Evolutionary conservation across 1,284 basidiomycete species (phyloP).

Genomic region (Ustilago nuda): DNA sequence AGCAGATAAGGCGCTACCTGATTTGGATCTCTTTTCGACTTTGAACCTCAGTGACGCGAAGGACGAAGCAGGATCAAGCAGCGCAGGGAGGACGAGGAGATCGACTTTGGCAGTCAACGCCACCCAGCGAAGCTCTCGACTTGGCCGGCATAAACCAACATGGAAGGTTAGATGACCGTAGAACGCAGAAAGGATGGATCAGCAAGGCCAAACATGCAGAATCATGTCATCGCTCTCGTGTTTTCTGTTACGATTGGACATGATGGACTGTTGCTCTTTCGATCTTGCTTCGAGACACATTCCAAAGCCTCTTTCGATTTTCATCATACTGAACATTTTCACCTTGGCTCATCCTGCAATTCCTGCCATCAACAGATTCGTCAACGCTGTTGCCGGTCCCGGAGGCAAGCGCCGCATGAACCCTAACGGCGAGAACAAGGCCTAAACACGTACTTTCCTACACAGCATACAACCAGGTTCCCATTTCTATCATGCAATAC

Average conservation of each 20-base stretch:
- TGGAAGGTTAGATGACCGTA: no score
- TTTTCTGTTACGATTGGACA: neutral
- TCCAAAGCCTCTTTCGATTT: neutral
- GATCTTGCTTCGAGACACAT: neutral
- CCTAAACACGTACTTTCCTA: slow-evolving; percentile 7
- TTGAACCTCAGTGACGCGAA: neutral
- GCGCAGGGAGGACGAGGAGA: neutral
- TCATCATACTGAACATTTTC: slow-evolving; percentile 7
- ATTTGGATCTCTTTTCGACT: neutral
- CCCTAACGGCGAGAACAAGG: slow-evolving; percentile 68
- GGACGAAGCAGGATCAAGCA: neutral
- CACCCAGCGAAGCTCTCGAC: no score
- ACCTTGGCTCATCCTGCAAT: neutral
- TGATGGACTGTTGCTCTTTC: neutral
- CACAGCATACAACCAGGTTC: slow-evolving; percentile 10
- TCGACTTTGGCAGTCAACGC: no score
- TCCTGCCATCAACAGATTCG: slow-evolving; percentile 76
- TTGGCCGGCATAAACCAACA: no score
- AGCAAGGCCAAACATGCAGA: no score
- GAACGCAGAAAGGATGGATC: no score
- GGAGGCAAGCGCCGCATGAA: slow-evolving; percentile 94
- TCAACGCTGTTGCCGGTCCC: slow-evolving; percentile 89
- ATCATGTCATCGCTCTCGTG: no score
- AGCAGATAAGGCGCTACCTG: neutral
- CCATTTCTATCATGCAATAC: slow-evolving; percentile 2